Evolutionary conservation across 75 land plant species (phyloP).

Genomic region (Larix kaempferi): DNA sequence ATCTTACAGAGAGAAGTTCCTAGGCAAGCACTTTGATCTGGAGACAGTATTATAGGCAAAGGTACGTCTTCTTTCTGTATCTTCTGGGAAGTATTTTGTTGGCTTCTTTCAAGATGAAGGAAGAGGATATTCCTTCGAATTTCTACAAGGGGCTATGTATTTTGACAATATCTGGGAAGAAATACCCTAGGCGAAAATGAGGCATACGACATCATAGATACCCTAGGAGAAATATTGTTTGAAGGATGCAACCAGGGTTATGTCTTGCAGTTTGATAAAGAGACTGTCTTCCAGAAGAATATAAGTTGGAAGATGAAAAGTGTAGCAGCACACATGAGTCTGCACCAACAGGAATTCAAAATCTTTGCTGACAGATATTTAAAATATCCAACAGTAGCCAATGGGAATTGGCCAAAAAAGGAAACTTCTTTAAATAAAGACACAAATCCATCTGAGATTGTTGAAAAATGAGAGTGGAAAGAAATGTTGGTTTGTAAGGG

Average conservation of each 20-base stretch:
- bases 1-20: conserved; percentile 55
- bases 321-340: neutral
- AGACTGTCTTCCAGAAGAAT: conserved; percentile 32
- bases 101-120: conserved; percentile 87
- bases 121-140: conserved; percentile 37
- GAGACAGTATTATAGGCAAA: conserved; percentile 80
- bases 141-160: conserved; percentile 81
- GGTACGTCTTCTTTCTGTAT: conserved; percentile 65
- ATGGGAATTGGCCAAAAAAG: no score
- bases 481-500: no score
- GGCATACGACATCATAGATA: conserved; percentile 82
- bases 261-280: conserved; percentile 71
- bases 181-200: conserved; percentile 61
- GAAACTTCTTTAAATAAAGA: no score
- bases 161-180: conserved; percentile 93
- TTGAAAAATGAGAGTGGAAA: no score
- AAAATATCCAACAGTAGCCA: no score
- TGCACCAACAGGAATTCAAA: neutral
- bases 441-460: no score
- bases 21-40: conserved; percentile 92
- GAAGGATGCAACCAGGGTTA: conserved; percentile 94
- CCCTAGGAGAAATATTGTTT: conserved; percentile 84
- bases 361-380: no score
- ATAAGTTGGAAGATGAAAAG: conserved; percentile 2
- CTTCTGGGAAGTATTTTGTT: conserved; percentile 69